Percentiles rank a stretch among this genome's conserved stretches.
phyloP scores from a whole-genome alignment of 768 basidiomycete species.

The Paxillus rubicundulus region DNA sequence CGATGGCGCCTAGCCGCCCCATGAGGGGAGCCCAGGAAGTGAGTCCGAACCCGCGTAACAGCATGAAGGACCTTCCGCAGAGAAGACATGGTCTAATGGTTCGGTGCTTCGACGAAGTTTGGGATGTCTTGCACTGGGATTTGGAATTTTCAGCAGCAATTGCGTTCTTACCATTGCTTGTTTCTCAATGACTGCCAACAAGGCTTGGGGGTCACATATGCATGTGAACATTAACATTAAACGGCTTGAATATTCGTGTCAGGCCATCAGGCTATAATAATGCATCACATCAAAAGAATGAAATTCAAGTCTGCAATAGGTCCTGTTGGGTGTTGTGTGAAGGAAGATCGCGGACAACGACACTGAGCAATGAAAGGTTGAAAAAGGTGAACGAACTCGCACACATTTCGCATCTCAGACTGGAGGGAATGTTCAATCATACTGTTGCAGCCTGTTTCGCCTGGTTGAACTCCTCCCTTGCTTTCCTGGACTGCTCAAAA shows the following conservation, averaged over 20 bases:
- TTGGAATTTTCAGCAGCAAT: too few relatives aligned
- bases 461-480: constrained; percentile 9
- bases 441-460: background rate
- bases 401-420: constrained; percentile 1
- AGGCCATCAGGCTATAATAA: constrained; percentile 7
- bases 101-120: too few relatives aligned
- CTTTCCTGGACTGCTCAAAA: constrained; percentile 14
- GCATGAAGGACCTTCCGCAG: too few relatives aligned
- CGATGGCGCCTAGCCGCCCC: too few relatives aligned
- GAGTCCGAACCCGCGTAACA: too few relatives aligned
- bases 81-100: too few relatives aligned
- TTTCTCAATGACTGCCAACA: too few relatives aligned
- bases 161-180: too few relatives aligned
- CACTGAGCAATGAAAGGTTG: background rate
- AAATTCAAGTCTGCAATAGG: background rate
- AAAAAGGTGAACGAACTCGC: constrained; percentile 3
- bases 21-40: too few relatives aligned
- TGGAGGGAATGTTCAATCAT: background rate
- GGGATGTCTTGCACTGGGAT: too few relatives aligned
- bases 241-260: background rate
- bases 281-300: constrained; percentile 10
- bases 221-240: background rate
- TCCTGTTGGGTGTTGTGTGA: background rate
- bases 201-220: background rate
- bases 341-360: background rate